Conservation (phyloP, 495 filamentous ascomycete species). For the Bombardia bombarda region DNA sequence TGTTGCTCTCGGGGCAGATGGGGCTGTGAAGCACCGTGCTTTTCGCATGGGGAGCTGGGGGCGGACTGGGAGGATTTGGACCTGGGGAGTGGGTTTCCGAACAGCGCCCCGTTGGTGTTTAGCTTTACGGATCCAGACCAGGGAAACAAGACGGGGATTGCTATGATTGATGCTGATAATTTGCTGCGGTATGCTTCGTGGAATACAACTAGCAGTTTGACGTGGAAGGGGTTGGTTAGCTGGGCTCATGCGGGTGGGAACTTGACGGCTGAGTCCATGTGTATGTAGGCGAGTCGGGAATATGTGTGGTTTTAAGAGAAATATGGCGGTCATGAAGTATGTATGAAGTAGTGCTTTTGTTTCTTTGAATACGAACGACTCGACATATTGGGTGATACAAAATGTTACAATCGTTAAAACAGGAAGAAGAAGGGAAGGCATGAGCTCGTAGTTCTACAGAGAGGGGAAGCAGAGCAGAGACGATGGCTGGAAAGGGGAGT, state of each 20-base stretch:
- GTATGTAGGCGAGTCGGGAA: too few relatives aligned
- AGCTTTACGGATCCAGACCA: neutral
- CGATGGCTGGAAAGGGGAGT: too few relatives aligned
- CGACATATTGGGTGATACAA: too few relatives aligned
- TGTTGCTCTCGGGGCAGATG: neutral
- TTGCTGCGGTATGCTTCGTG: constrained; percentile 1
- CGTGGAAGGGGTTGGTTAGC: constrained; percentile 1
- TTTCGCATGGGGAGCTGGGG: neutral
- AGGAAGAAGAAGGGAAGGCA: too few relatives aligned
- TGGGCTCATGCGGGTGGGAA: constrained; percentile 4
- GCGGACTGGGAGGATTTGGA: constrained; percentile 5
- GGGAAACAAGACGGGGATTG: neutral
- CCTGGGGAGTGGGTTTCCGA: neutral
- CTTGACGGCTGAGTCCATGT: constrained; percentile 25
- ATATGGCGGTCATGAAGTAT: too few relatives aligned
- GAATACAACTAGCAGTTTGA: neutral
- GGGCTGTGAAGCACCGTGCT: neutral
- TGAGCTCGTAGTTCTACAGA: too few relatives aligned
- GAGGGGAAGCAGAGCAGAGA: too few relatives aligned
- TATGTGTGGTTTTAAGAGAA: too few relatives aligned
- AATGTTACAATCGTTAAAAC: too few relatives aligned
- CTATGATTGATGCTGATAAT: constrained; percentile 2
- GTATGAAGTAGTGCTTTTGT: neutral
- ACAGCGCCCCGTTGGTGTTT: constrained; percentile 2
- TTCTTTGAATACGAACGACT: neutral